Percentiles rank a stretch among this genome's conserved stretches.
Evolutionary conservation across 305 asterid genomes (phyloP).

Genomic region (Fraxinus platypoda): DNA sequence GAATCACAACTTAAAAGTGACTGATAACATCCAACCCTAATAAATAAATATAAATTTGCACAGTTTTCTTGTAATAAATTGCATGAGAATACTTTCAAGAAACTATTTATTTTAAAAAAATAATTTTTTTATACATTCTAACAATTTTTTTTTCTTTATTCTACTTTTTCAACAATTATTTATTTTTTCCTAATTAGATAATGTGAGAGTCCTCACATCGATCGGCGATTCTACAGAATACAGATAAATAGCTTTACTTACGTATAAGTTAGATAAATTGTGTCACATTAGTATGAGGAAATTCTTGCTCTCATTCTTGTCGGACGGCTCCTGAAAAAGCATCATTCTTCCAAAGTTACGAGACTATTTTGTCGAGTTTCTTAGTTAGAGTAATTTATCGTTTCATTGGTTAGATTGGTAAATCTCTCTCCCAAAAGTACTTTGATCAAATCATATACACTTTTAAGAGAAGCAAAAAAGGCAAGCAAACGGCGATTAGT

Average conservation of each 20-base stretch:
- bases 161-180: background rate
- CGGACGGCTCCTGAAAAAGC: background rate
- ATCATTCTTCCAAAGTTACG: background rate
- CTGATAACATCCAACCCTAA: background rate
- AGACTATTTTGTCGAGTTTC: background rate
- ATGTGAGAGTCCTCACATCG: background rate
- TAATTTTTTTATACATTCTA: too few relatives aligned
- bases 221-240: background rate
- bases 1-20: conserved; percentile 27
- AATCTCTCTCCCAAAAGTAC: background rate
- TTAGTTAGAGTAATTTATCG: background rate
- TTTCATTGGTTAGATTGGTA: background rate
- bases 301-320: background rate
- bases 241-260: background rate
- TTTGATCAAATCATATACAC: background rate
- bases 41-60: background rate
- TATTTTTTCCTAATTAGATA: background rate
- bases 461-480: background rate
- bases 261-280: background rate
- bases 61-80: background rate
- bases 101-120: background rate
- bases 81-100: too few relatives aligned
- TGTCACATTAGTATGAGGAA: background rate
- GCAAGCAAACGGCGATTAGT: conserved; percentile 18
- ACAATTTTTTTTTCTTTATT: background rate